A percentile compares a stretch with the other conserved stretches of the same genome.
Conservation (phyloP, 2,329 filamentous ascomycete species). For the Cercospora sp. region DNA sequence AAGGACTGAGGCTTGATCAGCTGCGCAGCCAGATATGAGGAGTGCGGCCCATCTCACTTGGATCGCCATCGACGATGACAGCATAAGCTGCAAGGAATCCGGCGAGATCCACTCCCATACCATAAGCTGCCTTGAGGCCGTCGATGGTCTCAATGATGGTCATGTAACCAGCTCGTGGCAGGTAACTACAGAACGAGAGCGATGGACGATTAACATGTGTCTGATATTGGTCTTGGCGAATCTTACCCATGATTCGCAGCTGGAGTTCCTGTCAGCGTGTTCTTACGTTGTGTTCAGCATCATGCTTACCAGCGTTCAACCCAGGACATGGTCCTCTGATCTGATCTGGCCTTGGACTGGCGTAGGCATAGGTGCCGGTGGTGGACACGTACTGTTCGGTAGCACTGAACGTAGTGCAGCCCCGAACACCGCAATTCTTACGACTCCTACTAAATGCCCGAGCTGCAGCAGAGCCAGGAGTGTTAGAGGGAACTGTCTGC, state of each 20-base stretch:
- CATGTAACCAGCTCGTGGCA: constrained; percentile 21
- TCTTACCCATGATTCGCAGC: constrained; percentile 29
- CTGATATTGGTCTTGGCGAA: not conserved
- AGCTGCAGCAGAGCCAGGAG: constrained; percentile 17
- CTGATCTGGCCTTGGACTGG: constrained; percentile 14
- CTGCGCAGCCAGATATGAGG: not conserved
- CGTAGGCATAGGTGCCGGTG: constrained; percentile 13
- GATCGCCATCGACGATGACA: constrained; percentile 26
- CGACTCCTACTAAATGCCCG: constrained; percentile 8
- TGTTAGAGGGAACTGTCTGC: constrained; percentile 3
- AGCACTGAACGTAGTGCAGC: constrained; percentile 17
- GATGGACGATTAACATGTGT: not conserved
- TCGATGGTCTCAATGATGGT: constrained; percentile 33
- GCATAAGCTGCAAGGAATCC: constrained; percentile 36
- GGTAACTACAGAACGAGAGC: constrained; percentile 1
- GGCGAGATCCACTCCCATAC: constrained; percentile 17
- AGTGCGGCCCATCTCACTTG: not conserved
- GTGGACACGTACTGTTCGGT: constrained; percentile 14
- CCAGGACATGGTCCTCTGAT: constrained; percentile 28
- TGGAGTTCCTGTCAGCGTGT: constrained; percentile 25
- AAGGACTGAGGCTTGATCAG: not conserved
- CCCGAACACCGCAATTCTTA: constrained; percentile 18
- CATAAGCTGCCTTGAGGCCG: constrained; percentile 22
- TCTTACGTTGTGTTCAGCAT: not conserved
- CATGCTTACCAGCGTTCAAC: not conserved